These are phyloP conservation scores for Puccinia novopanici DNA, from an alignment of 1,284 basidiomycete species.

Conservation along the genomic window DNA sequence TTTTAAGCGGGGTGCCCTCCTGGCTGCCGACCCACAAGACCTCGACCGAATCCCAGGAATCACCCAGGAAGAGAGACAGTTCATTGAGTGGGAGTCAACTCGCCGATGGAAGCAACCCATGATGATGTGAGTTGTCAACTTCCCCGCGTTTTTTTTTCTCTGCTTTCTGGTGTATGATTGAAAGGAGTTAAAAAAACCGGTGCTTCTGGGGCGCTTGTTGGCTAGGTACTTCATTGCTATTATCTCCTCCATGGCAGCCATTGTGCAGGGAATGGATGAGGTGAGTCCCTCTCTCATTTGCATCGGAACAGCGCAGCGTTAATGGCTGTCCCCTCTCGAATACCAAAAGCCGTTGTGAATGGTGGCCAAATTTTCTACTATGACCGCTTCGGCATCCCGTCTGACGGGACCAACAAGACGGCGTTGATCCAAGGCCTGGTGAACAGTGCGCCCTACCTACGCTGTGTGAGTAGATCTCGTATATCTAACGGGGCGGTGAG, in stretches of 20 bases:
- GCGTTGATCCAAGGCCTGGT: too few relatives aligned
- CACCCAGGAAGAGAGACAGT: constrained; percentile 62
- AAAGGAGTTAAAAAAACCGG: too few relatives aligned
- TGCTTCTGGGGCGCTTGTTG: too few relatives aligned
- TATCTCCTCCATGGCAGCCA: too few relatives aligned
- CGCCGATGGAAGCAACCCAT: constrained; percentile 43
- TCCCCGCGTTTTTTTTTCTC: too few relatives aligned
- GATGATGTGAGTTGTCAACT: too few relatives aligned
- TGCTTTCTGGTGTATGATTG: too few relatives aligned
- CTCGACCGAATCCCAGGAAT: constrained; percentile 67
- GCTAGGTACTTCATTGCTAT: too few relatives aligned
- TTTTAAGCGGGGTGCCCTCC: constrained; percentile 67
- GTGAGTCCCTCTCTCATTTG: too few relatives aligned
- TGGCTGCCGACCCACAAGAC: constrained; percentile 66
- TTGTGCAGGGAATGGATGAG: too few relatives aligned
- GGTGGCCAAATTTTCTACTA: constrained; percentile 45
- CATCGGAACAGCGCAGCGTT: neutral
- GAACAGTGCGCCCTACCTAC: too few relatives aligned
- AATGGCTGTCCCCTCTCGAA: neutral
- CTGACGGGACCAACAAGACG: constrained; percentile 48
- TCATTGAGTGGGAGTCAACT: neutral
- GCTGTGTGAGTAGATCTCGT: constrained; percentile 58
- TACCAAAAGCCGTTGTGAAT: too few relatives aligned
- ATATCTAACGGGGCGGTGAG: neutral
- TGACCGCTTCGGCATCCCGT: constrained; percentile 30